Evolutionary conservation across 2,329 filamentous ascomycete genomes (phyloP).

Genomic region (Coniochaeta prunicola): DNA sequence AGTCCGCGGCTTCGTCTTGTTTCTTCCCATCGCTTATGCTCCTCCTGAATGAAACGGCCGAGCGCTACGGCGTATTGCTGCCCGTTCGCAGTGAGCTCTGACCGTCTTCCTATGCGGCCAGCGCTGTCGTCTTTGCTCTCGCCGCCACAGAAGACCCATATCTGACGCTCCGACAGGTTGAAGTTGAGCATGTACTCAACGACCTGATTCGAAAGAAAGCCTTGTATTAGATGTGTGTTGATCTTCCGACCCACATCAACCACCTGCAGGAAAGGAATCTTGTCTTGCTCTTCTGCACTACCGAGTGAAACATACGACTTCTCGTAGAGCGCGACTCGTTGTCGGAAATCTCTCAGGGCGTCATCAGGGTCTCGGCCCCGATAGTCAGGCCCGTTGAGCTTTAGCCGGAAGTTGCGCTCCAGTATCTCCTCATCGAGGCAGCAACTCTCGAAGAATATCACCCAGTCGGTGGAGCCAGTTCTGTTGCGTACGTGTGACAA

Average conservation of each 20-base stretch:
- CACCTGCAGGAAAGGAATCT: constrained; percentile 95
- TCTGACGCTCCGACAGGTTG: constrained; percentile 92
- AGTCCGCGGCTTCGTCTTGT: constrained; percentile 27
- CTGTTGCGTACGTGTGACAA: not conserved
- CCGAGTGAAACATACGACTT: constrained; percentile 89
- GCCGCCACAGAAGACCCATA: constrained; percentile 96
- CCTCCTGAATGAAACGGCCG: constrained; percentile 73
- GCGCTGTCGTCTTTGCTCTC: constrained; percentile 81
- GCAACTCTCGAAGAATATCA: constrained; percentile 94
- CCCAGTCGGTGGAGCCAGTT: no score
- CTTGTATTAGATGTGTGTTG: constrained; percentile 80
- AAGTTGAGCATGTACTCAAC: constrained; percentile 95
- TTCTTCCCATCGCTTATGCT: constrained; percentile 64
- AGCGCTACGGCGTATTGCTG: constrained; percentile 72
- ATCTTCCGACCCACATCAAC: constrained; percentile 95
- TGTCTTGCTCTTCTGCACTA: constrained; percentile 80
- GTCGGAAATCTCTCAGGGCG: constrained; percentile 85
- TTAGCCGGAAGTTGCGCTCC: constrained; percentile 96
- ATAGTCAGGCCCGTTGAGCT: constrained; percentile 93
- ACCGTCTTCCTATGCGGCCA: constrained; percentile 88
- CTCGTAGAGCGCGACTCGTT: constrained; percentile 86
- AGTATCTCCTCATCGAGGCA: constrained; percentile 75
- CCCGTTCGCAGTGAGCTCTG: constrained; percentile 76
- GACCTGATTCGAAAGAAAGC: constrained; percentile 86
- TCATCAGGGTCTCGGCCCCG: constrained; percentile 82